Percentiles rank a stretch among this genome's conserved stretches.
These are phyloP conservation scores for Wickerhamomyces sydowiorum DNA, from an alignment of 805 yeast species.

Conservation along the genomic window DNA sequence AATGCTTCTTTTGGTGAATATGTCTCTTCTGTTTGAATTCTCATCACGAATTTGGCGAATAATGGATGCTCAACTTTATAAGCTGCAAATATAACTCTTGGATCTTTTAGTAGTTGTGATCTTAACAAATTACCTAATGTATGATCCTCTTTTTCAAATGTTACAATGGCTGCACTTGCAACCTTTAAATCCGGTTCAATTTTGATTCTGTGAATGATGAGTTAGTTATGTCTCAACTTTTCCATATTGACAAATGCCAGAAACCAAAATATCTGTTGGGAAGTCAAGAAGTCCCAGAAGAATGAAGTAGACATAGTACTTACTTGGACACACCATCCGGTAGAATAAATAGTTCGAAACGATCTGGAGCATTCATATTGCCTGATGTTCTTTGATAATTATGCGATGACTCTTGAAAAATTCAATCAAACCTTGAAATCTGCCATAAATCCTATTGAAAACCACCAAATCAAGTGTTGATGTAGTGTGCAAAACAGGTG, in stretches of 20 bases:
- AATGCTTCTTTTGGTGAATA: slow-evolving; percentile 88
- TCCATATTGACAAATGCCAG: too few species aligned
- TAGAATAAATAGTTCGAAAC: slow-evolving; percentile 91
- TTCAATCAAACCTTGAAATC: too few species aligned
- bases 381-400: not conserved
- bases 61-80: slow-evolving; percentile 97
- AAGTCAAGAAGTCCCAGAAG: too few species aligned
- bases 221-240: too few species aligned
- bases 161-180: slow-evolving; percentile 89
- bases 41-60: slow-evolving; percentile 89
- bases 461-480: not conserved
- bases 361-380: slow-evolving; percentile 96
- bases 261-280: too few species aligned
- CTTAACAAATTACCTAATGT: slow-evolving; percentile 88
- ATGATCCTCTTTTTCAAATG: slow-evolving; percentile 96
- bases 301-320: slow-evolving; percentile 22
- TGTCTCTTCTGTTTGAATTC: slow-evolving; percentile 95
- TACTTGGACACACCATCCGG: slow-evolving; percentile 98
- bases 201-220: slow-evolving; percentile 44
- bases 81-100: slow-evolving; percentile 91
- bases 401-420: too few species aligned
- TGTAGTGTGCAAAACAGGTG: not conserved
- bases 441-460: not conserved
- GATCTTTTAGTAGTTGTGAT: slow-evolving; percentile 80
- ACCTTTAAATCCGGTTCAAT: slow-evolving; percentile 92